Evolutionary conservation across 2,329 filamentous ascomycete genomes (phyloP).

Genomic region (Thyridium curvatum): DNA sequence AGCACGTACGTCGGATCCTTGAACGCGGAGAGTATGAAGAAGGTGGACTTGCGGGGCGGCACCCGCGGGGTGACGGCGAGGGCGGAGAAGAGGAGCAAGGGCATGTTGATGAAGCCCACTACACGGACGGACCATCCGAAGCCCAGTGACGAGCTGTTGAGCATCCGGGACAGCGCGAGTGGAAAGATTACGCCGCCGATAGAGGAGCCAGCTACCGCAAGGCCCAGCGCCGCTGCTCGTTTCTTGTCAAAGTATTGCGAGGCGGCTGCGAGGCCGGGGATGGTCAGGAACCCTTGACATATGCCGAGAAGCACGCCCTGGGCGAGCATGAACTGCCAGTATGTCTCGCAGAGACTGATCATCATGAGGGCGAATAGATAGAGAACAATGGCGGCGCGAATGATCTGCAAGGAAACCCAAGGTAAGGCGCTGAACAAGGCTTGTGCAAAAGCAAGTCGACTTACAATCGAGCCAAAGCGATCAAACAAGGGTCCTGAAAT

Average conservation of each 20-base stretch:
- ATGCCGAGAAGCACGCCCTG: constrained; percentile 39
- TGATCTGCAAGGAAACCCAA: constrained; percentile 13
- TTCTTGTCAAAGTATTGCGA: constrained; percentile 41
- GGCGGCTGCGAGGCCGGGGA: constrained; percentile 37
- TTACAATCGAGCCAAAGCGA: constrained; percentile 24
- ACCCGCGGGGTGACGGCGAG: constrained; percentile 24
- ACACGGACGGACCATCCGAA: constrained; percentile 48
- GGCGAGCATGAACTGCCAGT: constrained; percentile 46
- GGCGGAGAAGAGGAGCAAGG: constrained; percentile 30
- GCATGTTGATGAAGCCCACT: constrained; percentile 43
- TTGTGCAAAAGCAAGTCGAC: not conserved
- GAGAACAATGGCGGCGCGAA: constrained; percentile 22
- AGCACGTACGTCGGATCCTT: constrained; percentile 10
- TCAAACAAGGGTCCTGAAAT: constrained; percentile 33
- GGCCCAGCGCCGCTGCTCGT: constrained; percentile 37
- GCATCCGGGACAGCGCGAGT: constrained; percentile 36
- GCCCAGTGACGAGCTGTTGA: constrained; percentile 33
- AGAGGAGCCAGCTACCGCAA: constrained; percentile 38
- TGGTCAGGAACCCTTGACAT: constrained; percentile 30
- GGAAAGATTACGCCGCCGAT: constrained; percentile 49
- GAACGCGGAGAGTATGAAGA: constrained; percentile 28
- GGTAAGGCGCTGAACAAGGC: no score
- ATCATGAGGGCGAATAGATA: constrained; percentile 35
- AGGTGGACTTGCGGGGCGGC: constrained; percentile 21
- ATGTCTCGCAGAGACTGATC: constrained; percentile 33